phyloP scores from a whole-genome alignment of 2,329 filamentous ascomycete species.

The Xylaria multiplex region DNA sequence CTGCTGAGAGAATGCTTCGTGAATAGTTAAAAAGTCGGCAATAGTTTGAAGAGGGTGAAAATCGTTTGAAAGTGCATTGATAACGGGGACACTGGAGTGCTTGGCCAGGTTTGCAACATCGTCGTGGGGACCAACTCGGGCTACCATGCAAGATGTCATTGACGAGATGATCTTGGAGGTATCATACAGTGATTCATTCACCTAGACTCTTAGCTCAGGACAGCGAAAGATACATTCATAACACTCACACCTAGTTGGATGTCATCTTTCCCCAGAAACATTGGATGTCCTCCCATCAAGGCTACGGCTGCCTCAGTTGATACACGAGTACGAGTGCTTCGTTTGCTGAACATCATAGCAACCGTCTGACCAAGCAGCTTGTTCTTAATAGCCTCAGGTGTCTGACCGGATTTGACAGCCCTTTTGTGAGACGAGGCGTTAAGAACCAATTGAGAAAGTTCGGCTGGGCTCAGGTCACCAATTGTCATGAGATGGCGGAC shows the following conservation, averaged over 20 bases:
- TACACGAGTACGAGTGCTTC: constrained; percentile 90
- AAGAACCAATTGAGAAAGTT: constrained; percentile 83
- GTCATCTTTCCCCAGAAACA: constrained; percentile 96
- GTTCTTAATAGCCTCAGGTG: constrained; percentile 67
- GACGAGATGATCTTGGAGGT: constrained; percentile 93
- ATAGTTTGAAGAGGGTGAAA: constrained; percentile 96
- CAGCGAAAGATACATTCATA: neutral
- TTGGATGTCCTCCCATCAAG: constrained; percentile 89
- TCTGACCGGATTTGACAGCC: constrained; percentile 75
- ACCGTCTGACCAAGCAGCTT: constrained; percentile 80
- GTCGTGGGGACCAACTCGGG: constrained; percentile 79
- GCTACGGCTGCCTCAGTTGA: constrained; percentile 92
- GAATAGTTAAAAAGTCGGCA: constrained; percentile 91
- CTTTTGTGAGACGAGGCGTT: constrained; percentile 83
- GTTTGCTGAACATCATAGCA: constrained; percentile 97
- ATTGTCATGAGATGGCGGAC: constrained; percentile 94
- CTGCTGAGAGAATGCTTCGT: constrained; percentile 74
- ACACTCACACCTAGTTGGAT: constrained; percentile 86
- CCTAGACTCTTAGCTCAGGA: constrained; percentile 55
- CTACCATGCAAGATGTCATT: constrained; percentile 86
- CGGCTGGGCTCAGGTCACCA: constrained; percentile 80
- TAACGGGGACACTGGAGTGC: constrained; percentile 80
- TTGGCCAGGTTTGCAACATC: constrained; percentile 77
- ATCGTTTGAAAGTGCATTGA: constrained; percentile 87
- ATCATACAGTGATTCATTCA: constrained; percentile 95